A percentile compares a stretch with the other conserved stretches of the same genome.
Conservation (phyloP, 805 yeast species). For the Pichia phayaonensis region DNA sequence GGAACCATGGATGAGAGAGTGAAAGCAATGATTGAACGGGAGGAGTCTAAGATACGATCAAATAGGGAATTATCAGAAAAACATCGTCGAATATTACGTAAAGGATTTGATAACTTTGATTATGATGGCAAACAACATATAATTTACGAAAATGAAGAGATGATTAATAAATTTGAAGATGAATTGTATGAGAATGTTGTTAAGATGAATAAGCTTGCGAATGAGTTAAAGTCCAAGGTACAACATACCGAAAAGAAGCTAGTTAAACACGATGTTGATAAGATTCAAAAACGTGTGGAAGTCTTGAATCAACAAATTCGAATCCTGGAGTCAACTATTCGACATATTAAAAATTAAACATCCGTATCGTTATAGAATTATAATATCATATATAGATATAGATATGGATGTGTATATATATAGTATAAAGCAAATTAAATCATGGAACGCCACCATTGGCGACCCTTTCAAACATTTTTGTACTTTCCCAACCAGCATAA, state of each 20-base stretch:
- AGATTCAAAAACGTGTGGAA: conserved; percentile 54
- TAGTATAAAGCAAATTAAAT: neutral
- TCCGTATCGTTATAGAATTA: neutral
- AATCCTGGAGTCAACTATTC: conserved; percentile 53
- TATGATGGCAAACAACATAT: conserved; percentile 6
- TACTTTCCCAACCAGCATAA: conserved; percentile 79
- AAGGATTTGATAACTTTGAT: conserved; percentile 5
- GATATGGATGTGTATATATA: neutral
- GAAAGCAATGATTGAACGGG: conserved; percentile 3
- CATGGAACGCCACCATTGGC: conserved; percentile 15
- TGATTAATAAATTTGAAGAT: conserved; percentile 19
- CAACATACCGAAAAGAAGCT: conserved; percentile 10
- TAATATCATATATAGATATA: neutral
- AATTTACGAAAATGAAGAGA: conserved; percentile 24
- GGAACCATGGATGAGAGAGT: conserved; percentile 6
- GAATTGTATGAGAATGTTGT: conserved; percentile 12
- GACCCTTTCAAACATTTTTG: conserved; percentile 48
- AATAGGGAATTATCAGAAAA: conserved; percentile 3
- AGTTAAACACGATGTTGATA: conserved; percentile 4
- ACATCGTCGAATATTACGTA: conserved; percentile 4
- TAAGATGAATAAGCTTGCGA: conserved; percentile 11
- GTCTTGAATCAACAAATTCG: conserved; percentile 63
- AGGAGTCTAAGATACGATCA: conserved; percentile 1
- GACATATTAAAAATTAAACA: conserved; percentile 27
- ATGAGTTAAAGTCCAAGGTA: conserved; percentile 2